Conservation (phyloP, 176 grass and related monocot species). For the Oryza rufipogon region DNA sequence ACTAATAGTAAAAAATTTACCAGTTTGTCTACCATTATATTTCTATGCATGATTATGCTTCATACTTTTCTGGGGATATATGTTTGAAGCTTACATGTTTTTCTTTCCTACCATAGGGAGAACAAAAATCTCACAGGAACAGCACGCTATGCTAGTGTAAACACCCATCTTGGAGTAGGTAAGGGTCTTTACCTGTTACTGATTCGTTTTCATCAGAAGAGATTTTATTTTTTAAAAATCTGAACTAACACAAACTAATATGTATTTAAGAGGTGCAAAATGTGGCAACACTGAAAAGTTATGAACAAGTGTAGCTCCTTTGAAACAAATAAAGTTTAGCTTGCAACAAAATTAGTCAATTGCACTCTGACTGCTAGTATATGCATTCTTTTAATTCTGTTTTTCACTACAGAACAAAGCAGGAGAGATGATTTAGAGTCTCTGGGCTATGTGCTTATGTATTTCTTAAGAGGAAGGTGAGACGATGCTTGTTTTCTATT, state of each 20-base stretch:
- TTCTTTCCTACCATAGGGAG: conserved; percentile 51
- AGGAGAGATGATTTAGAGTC: conserved; percentile 91
- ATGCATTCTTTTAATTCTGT: background rate
- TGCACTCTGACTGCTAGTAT: conserved; percentile 19
- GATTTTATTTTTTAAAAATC: background rate
- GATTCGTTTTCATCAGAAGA: background rate
- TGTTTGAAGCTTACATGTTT: conserved; percentile 28
- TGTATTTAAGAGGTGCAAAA: background rate
- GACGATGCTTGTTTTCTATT: conserved; percentile 38
- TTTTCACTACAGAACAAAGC: conserved; percentile 77
- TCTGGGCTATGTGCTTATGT: conserved; percentile 89
- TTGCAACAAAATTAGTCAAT: conserved; percentile 17
- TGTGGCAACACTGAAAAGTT: background rate
- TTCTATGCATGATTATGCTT: conserved; percentile 1
- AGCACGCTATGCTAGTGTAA: conserved; percentile 75
- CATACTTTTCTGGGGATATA: conserved; percentile 25
- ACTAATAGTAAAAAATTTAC: background rate
- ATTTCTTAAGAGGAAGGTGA: conserved; percentile 90
- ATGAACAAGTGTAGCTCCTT: conserved; percentile 14
- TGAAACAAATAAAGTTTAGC: conserved; percentile 5
- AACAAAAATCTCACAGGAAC: conserved; percentile 80
- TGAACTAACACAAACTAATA: background rate
- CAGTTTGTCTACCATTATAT: background rate
- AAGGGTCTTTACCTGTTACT: conserved; percentile 22
- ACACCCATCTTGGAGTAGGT: conserved; percentile 80